Base-by-base conservation (phyloP, 2,329 filamentous ascomycete species). In the Phyllosticta citrichinensis region DNA sequence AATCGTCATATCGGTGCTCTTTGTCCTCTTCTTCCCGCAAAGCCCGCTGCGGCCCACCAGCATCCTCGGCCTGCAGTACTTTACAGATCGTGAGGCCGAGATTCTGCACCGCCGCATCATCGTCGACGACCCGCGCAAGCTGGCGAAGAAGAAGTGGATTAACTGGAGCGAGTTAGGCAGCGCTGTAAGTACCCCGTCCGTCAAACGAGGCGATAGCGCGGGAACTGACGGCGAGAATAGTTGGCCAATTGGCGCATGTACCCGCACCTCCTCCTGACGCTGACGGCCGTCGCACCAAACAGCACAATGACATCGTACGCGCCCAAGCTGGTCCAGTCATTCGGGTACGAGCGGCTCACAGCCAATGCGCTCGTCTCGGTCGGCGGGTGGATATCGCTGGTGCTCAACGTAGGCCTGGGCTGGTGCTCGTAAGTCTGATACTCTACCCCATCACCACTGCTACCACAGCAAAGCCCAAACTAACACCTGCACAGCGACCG, bases 21-120 rank as follows among this genome's bases (percentile, higher is more conserved):
- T 78, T 3, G 75, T 77, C 3, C 73, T 75, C 57, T 74, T 71
- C 57, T 71, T 80, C 22, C 77, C 78, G 1, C 77, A 80, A 65
- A 76, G 75, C 1, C 77, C 79, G 65, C 68, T 67, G 62, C 75
- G 76, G 52, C 79, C 77, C 1, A 69, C 67, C 61, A 75, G 75
- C 59, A 73, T 76, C 0, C 78, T 79, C 56, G 53, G 78, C 1
- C 54, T 66, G 20, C 66, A 58, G 9, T 66, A 71, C 58, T 80
- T 79, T 62, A 75, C 65, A 5, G 70, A 75, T 5, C 68, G 75
- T 5, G 76, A 77, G 62, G 60, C 76, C 9, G 72, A 77, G 51
- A 79, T 80, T 35, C 66, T 79, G 3, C 72, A 71, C n/a, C 55
- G 40, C 11, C 55, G 60, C 22, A 58, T 62, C 52, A 35, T 63